Percentiles rank a stretch among this genome's conserved stretches.
Conservation (phyloP, 805 yeast genomes). For the Wilhelminamyces savonicus region DNA sequence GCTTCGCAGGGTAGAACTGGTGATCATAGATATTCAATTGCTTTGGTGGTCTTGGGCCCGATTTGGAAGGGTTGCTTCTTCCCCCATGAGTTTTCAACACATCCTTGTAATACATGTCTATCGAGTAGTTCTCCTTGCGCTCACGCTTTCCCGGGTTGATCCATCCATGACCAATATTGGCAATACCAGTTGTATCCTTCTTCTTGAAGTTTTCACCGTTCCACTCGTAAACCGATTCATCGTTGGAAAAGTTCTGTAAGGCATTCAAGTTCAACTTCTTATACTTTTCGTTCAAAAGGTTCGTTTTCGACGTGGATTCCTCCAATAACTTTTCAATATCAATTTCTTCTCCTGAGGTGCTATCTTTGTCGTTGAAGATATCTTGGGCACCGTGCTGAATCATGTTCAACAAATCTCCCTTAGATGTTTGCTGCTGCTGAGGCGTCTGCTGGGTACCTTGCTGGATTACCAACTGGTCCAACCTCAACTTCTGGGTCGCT, state of each 20-base stretch:
- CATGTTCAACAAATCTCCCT: conserved; percentile 73
- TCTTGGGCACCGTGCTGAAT: conserved; percentile 79
- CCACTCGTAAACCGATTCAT: conserved; percentile 75
- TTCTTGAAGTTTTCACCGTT: conserved; percentile 77
- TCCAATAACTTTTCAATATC: conserved; percentile 59
- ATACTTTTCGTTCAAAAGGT: conserved; percentile 55
- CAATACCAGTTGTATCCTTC: conserved; percentile 45
- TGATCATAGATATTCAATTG: conserved; percentile 81
- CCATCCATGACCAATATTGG: conserved; percentile 57
- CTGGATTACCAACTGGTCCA: conserved; percentile 79
- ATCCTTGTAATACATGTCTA: conserved; percentile 82
- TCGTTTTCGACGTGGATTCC: conserved; percentile 59
- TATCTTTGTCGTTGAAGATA: conserved; percentile 36
- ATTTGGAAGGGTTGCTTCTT: conserved; percentile 26
- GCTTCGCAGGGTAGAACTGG: conserved; percentile 79
- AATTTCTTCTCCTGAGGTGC: conserved; percentile 27
- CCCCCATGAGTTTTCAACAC: conserved; percentile 71
- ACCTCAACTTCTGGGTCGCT: conserved; percentile 71
- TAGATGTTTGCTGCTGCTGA: conserved; percentile 40
- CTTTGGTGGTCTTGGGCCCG: conserved; percentile 79
- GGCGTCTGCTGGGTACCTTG: conserved; percentile 55
- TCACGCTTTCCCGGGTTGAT: conserved; percentile 83
- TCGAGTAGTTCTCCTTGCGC: conserved; percentile 76
- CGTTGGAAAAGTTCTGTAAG: conserved; percentile 67
- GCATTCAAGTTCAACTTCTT: conserved; percentile 69